phyloP scores from a whole-genome alignment of 2,329 filamentous ascomycete species.

The Aspergillus sergii region DNA sequence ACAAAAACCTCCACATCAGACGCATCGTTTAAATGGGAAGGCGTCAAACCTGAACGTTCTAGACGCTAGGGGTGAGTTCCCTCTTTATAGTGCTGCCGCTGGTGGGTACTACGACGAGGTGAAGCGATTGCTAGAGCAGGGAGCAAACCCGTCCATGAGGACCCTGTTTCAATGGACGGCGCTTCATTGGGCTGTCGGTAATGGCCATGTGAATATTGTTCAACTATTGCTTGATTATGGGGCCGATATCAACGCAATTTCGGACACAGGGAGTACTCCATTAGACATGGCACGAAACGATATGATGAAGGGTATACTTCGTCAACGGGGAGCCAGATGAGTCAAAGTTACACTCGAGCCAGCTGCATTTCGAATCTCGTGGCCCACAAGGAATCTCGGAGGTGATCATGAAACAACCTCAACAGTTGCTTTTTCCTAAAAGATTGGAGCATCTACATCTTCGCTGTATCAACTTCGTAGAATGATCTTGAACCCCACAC shows the following conservation, averaged over 20 bases:
- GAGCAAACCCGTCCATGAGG: background rate
- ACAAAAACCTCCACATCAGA: background rate
- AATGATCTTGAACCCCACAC: background rate
- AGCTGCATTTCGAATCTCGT: background rate
- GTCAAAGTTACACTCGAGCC: background rate
- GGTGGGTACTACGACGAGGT: background rate
- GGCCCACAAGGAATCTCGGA: background rate
- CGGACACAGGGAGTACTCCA: background rate
- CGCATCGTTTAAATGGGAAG: background rate
- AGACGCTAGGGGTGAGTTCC: background rate
- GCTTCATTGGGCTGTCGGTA: background rate
- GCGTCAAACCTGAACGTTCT: background rate
- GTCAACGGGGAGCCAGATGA: background rate
- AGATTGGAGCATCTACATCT: background rate
- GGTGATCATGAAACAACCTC: background rate
- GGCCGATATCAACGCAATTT: background rate
- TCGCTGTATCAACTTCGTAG: background rate
- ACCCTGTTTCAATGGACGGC: background rate
- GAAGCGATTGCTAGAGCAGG: constrained; percentile 1
- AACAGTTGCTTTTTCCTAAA: no score
- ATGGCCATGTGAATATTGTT: background rate
- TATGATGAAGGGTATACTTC: background rate
- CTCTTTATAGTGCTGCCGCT: background rate
- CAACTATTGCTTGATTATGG: background rate
- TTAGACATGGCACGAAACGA: background rate